Conservation (phyloP, 2,329 filamentous ascomycete species). For the Pestalotiopsis sp. region DNA sequence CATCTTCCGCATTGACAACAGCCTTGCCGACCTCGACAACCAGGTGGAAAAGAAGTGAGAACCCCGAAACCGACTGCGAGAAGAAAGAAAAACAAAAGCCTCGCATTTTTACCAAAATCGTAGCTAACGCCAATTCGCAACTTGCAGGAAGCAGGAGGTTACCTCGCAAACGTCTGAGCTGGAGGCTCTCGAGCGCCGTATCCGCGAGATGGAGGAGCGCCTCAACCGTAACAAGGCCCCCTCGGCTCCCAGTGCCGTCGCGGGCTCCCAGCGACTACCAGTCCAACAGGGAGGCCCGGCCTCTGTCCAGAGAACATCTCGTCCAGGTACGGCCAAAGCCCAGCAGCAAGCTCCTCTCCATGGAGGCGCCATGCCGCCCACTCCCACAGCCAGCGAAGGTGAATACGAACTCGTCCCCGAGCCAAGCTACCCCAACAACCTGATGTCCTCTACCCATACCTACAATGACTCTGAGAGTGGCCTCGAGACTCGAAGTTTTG, state of each 20-base stretch:
- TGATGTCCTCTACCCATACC: constrained; percentile 20
- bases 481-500: constrained; percentile 37
- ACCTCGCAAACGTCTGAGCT: constrained; percentile 76
- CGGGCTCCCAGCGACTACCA: constrained; percentile 28
- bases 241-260: constrained; percentile 15
- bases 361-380: constrained; percentile 60
- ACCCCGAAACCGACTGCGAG: not conserved
- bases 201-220: constrained; percentile 83
- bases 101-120: not conserved
- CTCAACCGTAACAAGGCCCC: constrained; percentile 47
- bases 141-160: constrained; percentile 76
- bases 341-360: constrained; percentile 52
- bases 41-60: constrained; percentile 81
- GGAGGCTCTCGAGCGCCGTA: constrained; percentile 79
- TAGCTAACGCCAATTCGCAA: not conserved
- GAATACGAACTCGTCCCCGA: constrained; percentile 46
- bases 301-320: constrained; percentile 37
- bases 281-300: constrained; percentile 21
- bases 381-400: constrained; percentile 65
- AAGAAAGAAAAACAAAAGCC: not conserved
- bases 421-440: constrained; percentile 21
- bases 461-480: constrained; percentile 22
- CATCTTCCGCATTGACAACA: constrained; percentile 85
- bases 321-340: constrained; percentile 53
- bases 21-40: constrained; percentile 71